Base-by-base conservation (phyloP, 495 filamentous ascomycete species). In the Tuber indicum region DNA sequence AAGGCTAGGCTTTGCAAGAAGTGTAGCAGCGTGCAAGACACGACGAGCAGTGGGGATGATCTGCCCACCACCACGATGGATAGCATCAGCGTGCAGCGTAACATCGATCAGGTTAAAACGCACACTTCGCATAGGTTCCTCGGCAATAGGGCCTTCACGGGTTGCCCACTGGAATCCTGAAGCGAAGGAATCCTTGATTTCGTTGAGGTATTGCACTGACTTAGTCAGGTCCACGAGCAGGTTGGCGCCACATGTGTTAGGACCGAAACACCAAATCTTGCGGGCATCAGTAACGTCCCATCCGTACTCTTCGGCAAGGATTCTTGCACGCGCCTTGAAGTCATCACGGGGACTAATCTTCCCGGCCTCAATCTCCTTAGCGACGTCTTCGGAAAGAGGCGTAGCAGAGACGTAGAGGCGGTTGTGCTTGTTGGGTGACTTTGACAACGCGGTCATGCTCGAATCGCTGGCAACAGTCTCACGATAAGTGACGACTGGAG, bases 351-450 rank as follows among this genome's bases (percentile, higher is more conserved):
- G 95, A 83, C 86, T 87, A 86, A 99, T 94, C 88, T 92, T 94
- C 88, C 96, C 96, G 71, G 85, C 81, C 89, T 99, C 96, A 82
- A 99, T 99, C 83, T 91, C 92, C 82, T 90, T 90, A 77, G 92
- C 88, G 72, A 98, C 91, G 78, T 98, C 96, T 88, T 99, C 96
- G 16, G 88, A 90, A 66, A 99, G 87, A 76, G 96, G 96, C 86
- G 93, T 85, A 77, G 96, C 96, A 84, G 89, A 90, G 85, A 99
- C 89, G 89, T 98, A 99, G 26, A 99, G 89, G 91, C 96, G 94
- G 88, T 99, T 99, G 92, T 99, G 96, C 93, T 99, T 99, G 90
- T 99, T 99, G 86, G 96, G 96, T 17, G 96, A 99, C 90, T 99
- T 99, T 84, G 96, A 99, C 77, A 99, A 89, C 75, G 96, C 96